Base-by-base conservation (phyloP, 1,139 yeast species). In the Candida sanyaensis region DNA sequence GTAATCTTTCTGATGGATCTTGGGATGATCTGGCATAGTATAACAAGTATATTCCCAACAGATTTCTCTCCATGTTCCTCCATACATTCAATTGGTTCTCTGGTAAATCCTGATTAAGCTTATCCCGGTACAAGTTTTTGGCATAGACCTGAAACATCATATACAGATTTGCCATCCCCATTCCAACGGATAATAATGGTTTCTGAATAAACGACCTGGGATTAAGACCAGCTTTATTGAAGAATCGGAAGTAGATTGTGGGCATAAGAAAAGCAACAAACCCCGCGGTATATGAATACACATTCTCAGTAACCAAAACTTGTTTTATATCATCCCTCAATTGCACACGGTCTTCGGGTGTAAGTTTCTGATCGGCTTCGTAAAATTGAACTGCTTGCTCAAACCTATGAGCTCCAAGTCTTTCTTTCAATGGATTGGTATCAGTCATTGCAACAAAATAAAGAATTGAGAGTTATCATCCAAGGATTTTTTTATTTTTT, bases 311-410 rank as follows among this genome's bases (percentile, higher is more conserved):
- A 21, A 66, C 55, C 4, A 67, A 60, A 5, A 69, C 56, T 6
- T 51, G 26, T 40, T 62, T 59, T 45, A 75, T 61, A 45, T 71
- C 77, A n/a, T 62, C 50, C 2, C 72, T 63, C 24, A 75, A 50
- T 27, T 62, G 62, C 3, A 46, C 52, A 37, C 80, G 57, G 48
- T 75, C 79, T 9, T 61, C 55, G 1, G 51, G 51, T n/a, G 62
- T 60, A 44, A 75, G 62, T 38, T 61, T 48, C 33, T 63, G 68
- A 55, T 75, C 80, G 1, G 78, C 79, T 51, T 75, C 77, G 54
- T 73, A 75, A 53, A 75, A 75, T 34, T 64, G 57, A 37, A 73
- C 66, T 45, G 69, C 63, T 12, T 74, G 73, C 30, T 70, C 59
- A 12, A 48, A 46, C 53, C 73, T 74, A 21, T 62, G 53, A 1